Evolutionary conservation across 1,139 yeast species (phyloP), one percentile per base, ranked within the genome.

Genomic region (Zygosaccharomyces sapae): DNA sequence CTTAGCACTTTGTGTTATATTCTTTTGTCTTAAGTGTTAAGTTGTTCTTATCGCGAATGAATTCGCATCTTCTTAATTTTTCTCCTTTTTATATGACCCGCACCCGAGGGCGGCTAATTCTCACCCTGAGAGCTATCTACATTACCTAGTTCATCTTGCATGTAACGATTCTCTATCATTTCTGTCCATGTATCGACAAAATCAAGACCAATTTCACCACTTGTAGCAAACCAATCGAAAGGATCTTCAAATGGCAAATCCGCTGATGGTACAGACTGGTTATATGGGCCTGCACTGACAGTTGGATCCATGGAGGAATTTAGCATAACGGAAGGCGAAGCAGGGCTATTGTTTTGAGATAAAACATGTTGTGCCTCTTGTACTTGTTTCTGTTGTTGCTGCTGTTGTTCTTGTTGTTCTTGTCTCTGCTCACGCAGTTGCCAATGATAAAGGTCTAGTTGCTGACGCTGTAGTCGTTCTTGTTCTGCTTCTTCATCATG

Each of bases 141-240:
- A 33, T 38, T 27, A 5, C 41, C 34, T 12, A 38, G 9, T 22
- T 38, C 41, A 3, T 38, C 44, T 33, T 56, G 58, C 34, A 57
- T 42, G 35, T 55, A 61, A 16, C 52, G 68, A 54, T 82, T 86
- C 62, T 86, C 95, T 45, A 87, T 78, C 76, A 85, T 83, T 62
- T 85, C 90, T 6, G 95, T 85, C 81, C 94, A 83, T 2, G 94
- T 94, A 38, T 86, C 95, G 31, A 86, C 96, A 57, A 87, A 87
- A 51, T 86, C 95, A 46, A 87, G 71, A 16, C 96, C 95, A 33
- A 86, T 81, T 33, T 77, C 71, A 43, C 69, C 73, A 43, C 83
- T 81, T 57, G 77, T 80, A 46, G 81, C 72, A 59, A 86, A 86
- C 86, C 88, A 83, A 49, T 82, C 86, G 64, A 81, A 77, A 9